Conservation (phyloP, 257 asterid species). For the Ehretia macrophylla region DNA sequence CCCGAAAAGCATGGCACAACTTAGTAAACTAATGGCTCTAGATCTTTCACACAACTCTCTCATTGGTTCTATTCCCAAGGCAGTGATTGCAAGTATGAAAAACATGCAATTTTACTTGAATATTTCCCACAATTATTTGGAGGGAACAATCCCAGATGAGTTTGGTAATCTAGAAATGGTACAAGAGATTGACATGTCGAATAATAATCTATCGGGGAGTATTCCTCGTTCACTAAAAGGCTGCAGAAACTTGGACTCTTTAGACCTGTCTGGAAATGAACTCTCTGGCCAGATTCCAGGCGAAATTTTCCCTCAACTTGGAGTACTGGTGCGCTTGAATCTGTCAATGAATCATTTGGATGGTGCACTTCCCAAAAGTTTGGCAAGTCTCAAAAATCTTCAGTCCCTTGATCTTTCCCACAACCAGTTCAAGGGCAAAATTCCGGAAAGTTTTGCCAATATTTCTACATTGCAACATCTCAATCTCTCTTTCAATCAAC, state of each 20-base stretch:
- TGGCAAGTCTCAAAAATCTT: conserved; percentile 35
- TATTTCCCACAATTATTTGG: conserved; percentile 52
- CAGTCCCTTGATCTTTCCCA: conserved; percentile 54
- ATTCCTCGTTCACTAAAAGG: conserved; percentile 41
- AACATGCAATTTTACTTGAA: conserved; percentile 61
- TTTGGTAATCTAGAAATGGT: conserved; percentile 64
- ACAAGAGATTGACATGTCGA: conserved; percentile 63
- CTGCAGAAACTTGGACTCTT: conserved; percentile 55
- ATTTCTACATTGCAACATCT: conserved; percentile 46
- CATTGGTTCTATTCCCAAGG: conserved; percentile 42
- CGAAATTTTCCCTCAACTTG: conserved; percentile 34
- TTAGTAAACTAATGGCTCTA: conserved; percentile 32
- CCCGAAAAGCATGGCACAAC: conserved; percentile 40
- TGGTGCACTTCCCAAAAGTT: conserved; percentile 48
- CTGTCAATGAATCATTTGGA: conserved; percentile 56
- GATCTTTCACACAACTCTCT: conserved; percentile 64
- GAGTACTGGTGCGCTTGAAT: conserved; percentile 46
- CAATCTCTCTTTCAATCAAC: conserved; percentile 70
- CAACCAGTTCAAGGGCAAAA: conserved; percentile 58
- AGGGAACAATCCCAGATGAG: conserved; percentile 60
- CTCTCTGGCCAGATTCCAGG: conserved; percentile 43
- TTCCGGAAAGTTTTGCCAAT: conserved; percentile 46
- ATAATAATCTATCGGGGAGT: conserved; percentile 53
- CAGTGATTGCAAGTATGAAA: conserved; percentile 48
- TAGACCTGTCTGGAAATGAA: conserved; percentile 60